These are phyloP conservation scores for Colletotrichum sp. DNA, from an alignment of 2,329 filamentous ascomycete genomes.

Conservation along the genomic window DNA sequence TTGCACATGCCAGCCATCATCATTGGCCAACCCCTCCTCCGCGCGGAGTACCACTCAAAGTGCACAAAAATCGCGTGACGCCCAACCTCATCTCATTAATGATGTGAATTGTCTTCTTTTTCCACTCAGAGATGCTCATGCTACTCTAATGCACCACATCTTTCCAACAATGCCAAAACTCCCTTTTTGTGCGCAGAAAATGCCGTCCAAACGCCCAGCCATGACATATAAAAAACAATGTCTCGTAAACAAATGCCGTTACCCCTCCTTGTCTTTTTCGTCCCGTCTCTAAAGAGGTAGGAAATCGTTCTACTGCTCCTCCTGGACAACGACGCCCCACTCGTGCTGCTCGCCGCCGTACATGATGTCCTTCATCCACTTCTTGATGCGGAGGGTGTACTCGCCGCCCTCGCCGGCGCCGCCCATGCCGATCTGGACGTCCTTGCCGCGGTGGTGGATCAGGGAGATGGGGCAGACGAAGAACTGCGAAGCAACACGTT, in stretches of 20 bases:
- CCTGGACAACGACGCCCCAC: conserved; percentile 73
- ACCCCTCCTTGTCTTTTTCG: not conserved
- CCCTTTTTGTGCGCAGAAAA: not conserved
- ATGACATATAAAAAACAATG: not conserved
- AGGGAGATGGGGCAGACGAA: conserved; percentile 73
- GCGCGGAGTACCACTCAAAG: not conserved
- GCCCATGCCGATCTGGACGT: conserved; percentile 68
- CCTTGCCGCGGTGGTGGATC: conserved; percentile 70
- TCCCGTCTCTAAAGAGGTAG: not conserved
- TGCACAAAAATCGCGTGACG: not conserved
- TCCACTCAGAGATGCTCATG: not conserved
- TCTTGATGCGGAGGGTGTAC: conserved; percentile 68
- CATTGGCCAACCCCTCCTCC: not conserved
- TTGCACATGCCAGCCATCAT: not conserved
- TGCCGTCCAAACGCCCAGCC: not conserved
- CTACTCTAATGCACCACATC: not conserved
- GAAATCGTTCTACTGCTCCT: conserved; percentile 50
- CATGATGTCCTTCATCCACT: conserved; percentile 75
- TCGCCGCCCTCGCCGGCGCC: conserved; percentile 55
- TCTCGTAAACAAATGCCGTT: not conserved
- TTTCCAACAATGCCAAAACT: not conserved
- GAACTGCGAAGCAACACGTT: conserved; percentile 50
- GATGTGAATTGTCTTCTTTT: not conserved
- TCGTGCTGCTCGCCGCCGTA: conserved; percentile 71
- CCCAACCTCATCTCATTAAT: not conserved